A percentile compares a stretch with the other conserved stretches of the same genome.
Conservation (phyloP, 2,329 filamentous ascomycete species). For the Polychaeton citri region DNA sequence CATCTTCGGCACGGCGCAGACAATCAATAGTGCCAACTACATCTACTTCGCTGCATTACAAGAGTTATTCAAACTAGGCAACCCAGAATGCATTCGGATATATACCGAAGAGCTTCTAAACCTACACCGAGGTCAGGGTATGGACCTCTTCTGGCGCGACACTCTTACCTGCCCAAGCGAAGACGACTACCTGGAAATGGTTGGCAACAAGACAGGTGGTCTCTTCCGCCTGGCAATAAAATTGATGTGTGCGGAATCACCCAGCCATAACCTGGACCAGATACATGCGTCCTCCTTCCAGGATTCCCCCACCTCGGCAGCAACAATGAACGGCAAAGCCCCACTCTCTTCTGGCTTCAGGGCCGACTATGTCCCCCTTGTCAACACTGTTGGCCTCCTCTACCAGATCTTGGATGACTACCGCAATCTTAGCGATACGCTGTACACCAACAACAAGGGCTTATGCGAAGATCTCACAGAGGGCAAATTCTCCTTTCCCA, state of each 20-base stretch:
- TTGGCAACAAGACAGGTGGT: slow-evolving; percentile 79
- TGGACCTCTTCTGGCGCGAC: slow-evolving; percentile 86
- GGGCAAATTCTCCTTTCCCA: slow-evolving; percentile 91
- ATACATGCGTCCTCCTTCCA: slow-evolving; percentile 22
- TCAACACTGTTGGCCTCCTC: slow-evolving; percentile 71
- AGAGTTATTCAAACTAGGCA: slow-evolving; percentile 58
- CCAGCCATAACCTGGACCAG: slow-evolving; percentile 17
- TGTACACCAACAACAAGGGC: slow-evolving; percentile 78
- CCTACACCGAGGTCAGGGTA: slow-evolving; percentile 74
- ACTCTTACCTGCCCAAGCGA: slow-evolving; percentile 71
- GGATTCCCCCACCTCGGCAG: slow-evolving; percentile 4
- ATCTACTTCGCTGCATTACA: slow-evolving; percentile 71
- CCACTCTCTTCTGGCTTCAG: neutral
- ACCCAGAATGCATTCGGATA: slow-evolving; percentile 52
- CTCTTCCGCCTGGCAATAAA: slow-evolving; percentile 75
- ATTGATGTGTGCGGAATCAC: slow-evolving; percentile 68
- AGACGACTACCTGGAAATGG: slow-evolving; percentile 90
- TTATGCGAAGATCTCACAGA: slow-evolving; percentile 92
- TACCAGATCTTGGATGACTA: slow-evolving; percentile 94
- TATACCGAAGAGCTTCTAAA: slow-evolving; percentile 76
- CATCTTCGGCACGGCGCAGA: slow-evolving; percentile 77
- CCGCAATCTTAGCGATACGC: slow-evolving; percentile 55
- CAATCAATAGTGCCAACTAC: slow-evolving; percentile 84
- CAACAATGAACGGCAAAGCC: slow-evolving; percentile 1
- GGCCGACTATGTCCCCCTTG: slow-evolving; percentile 65